Evolutionary conservation across 306 rosid species (phyloP).

Genomic region (Gastrolobium villosum): DNA sequence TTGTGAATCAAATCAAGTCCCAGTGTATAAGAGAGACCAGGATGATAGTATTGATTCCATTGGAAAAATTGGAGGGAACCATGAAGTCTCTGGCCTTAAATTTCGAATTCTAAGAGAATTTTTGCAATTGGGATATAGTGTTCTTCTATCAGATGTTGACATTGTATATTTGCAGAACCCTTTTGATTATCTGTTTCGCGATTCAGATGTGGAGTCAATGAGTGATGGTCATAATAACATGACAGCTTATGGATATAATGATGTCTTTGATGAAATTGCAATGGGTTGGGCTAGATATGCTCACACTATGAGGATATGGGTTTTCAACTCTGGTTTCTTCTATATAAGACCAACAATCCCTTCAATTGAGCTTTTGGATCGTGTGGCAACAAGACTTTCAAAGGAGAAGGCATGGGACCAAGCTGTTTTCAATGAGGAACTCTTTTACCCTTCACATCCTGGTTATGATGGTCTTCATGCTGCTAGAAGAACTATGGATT

Average conservation of each 20-base stretch:
- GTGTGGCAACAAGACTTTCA: constrained; percentile 84
- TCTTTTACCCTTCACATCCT: constrained; percentile 82
- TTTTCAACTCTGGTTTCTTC: constrained; percentile 94
- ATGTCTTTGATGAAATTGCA: constrained; percentile 80
- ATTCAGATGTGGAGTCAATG: constrained; percentile 95
- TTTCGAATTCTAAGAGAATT: constrained; percentile 89
- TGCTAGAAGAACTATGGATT: constrained; percentile 88
- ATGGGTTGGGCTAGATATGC: constrained; percentile 98
- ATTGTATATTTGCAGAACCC: constrained; percentile 95
- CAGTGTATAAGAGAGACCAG: constrained; percentile 83
- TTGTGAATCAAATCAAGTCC: constrained; percentile 72
- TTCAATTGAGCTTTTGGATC: constrained; percentile 88
- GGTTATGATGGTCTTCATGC: constrained; percentile 91
- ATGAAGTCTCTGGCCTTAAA: constrained; percentile 84
- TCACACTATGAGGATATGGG: constrained; percentile 97
- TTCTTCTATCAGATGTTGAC: constrained; percentile 94
- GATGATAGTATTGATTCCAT: constrained; percentile 70
- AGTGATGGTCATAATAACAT: constrained; percentile 86
- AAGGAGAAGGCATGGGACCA: constrained; percentile 87
- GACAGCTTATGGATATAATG: constrained; percentile 84
- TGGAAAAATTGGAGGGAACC: constrained; percentile 77
- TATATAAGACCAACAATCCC: constrained; percentile 90
- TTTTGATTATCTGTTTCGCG: constrained; percentile 73
- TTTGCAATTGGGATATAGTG: constrained; percentile 87
- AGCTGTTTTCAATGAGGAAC: constrained; percentile 96